phyloP scores from a whole-genome alignment of 352 stramenopile species.

The Phytopythium ostracodes region DNA sequence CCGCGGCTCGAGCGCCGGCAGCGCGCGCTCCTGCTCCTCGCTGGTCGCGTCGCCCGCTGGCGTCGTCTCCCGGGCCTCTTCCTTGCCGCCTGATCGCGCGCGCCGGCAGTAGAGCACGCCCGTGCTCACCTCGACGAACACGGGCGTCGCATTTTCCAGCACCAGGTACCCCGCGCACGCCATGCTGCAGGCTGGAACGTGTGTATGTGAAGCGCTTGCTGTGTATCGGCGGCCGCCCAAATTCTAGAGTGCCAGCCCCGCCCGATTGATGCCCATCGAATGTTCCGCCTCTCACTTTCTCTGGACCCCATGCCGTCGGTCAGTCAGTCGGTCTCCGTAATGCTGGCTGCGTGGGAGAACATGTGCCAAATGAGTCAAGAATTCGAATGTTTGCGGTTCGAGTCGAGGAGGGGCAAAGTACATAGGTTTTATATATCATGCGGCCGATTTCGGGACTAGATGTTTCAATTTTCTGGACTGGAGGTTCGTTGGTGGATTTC shows the following conservation, averaged over 20 bases:
- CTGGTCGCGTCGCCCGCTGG: conserved; percentile 1
- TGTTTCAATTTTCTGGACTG: background rate
- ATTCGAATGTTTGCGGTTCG: background rate
- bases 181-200: conserved; percentile 24
- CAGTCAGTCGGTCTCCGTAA: background rate
- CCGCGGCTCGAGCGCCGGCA: conserved; percentile 45
- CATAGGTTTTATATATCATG: background rate
- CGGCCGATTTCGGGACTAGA: background rate
- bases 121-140: conserved; percentile 58
- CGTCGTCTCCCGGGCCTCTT: background rate
- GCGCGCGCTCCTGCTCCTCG: conserved; percentile 9
- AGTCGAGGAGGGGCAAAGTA: background rate
- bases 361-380: conserved; percentile 4
- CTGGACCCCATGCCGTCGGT: too few relatives aligned
- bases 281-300: background rate
- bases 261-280: background rate
- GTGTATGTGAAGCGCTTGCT: too few relatives aligned
- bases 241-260: background rate
- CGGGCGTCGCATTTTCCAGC: conserved; percentile 43
- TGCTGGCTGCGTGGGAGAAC: background rate
- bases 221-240: background rate
- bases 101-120: conserved; percentile 47
- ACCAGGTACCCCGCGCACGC: conserved; percentile 65
- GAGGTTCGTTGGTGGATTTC: background rate
- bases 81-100: background rate